These are phyloP conservation scores for Colletotrichum trifolii DNA, from an alignment of 2,329 filamentous ascomycete species.

Conservation along the genomic window DNA sequence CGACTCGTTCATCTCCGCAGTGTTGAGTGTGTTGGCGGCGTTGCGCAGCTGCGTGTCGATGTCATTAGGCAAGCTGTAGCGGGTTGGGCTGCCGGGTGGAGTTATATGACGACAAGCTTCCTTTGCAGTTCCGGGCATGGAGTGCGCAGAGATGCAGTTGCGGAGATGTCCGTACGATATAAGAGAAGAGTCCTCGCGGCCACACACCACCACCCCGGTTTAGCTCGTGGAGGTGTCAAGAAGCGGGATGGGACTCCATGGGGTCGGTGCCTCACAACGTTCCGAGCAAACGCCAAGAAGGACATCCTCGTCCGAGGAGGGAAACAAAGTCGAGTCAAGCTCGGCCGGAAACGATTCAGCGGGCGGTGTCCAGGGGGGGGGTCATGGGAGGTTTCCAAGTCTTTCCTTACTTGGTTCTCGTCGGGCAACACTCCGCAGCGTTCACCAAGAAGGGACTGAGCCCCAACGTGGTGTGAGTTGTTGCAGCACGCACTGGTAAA, in stretches of 20 bases:
- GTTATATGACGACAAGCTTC: conserved; percentile 20
- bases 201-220: too few relatives aligned
- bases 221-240: too few relatives aligned
- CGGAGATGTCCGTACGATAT: background rate
- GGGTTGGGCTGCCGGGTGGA: background rate
- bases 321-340: conserved; percentile 21
- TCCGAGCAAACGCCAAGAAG: background rate
- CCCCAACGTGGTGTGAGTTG: background rate
- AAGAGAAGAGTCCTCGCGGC: background rate
- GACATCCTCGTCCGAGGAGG: background rate
- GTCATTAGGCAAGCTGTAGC: background rate
- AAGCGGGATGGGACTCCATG: too few relatives aligned
- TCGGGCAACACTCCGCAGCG: conserved; percentile 13
- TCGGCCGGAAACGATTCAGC: conserved; percentile 15
- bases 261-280: background rate
- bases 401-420: background rate
- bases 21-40: conserved; percentile 26
- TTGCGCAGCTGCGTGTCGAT: conserved; percentile 15
- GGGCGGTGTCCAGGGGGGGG: background rate
- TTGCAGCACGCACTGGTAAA: conserved; percentile 22
- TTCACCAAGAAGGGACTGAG: background rate
- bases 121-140: background rate
- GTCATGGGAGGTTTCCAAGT: conserved; percentile 6
- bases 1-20: conserved; percentile 37
- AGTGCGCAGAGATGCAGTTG: background rate